These are phyloP conservation scores for Alternaria sp. DNA, from an alignment of 2,329 filamentous ascomycete species.

Conservation along the genomic window DNA sequence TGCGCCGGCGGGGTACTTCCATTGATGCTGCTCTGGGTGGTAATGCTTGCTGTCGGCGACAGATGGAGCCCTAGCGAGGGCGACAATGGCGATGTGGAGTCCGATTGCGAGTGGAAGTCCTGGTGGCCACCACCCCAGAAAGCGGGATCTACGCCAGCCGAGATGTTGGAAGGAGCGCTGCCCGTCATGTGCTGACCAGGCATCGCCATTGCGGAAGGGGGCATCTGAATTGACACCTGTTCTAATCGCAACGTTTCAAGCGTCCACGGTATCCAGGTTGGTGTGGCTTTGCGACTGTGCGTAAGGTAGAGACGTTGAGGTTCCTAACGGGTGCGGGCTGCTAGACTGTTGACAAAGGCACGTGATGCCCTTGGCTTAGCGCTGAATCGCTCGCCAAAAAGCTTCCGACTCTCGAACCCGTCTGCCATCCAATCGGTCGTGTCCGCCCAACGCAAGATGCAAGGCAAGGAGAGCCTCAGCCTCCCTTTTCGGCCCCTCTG, in stretches of 20 bases:
- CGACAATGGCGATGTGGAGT: conserved; percentile 33
- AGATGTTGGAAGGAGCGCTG: conserved; percentile 27
- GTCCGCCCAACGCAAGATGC: conserved; percentile 6
- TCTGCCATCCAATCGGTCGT: conserved; percentile 13
- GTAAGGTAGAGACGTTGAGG: conserved; percentile 35
- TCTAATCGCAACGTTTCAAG: conserved; percentile 8
- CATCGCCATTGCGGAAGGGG: conserved; percentile 40
- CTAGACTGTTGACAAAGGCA: conserved; percentile 14
- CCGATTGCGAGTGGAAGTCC: conserved; percentile 29
- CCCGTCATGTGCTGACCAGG: conserved; percentile 35
- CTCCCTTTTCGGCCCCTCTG: conserved; percentile 12
- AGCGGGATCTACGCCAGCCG: conserved; percentile 45
- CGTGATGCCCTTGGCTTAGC: conserved; percentile 15
- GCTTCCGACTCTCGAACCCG: conserved; percentile 6
- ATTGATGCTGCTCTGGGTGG: conserved; percentile 41
- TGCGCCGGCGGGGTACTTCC: conserved; percentile 44
- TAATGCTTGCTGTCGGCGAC: conserved; percentile 42
- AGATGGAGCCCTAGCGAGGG: conserved; percentile 39
- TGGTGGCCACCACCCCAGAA: conserved; percentile 45
- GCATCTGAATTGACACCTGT: conserved; percentile 19
- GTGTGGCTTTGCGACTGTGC: conserved; percentile 28
- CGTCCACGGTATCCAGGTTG: conserved; percentile 19
- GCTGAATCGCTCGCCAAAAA: conserved; percentile 5
- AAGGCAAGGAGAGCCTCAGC: conserved; percentile 10
- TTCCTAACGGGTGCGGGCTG: conserved; percentile 27